Conservation (phyloP, 2,329 filamentous ascomycete species). For the Fusarium palustre region DNA sequence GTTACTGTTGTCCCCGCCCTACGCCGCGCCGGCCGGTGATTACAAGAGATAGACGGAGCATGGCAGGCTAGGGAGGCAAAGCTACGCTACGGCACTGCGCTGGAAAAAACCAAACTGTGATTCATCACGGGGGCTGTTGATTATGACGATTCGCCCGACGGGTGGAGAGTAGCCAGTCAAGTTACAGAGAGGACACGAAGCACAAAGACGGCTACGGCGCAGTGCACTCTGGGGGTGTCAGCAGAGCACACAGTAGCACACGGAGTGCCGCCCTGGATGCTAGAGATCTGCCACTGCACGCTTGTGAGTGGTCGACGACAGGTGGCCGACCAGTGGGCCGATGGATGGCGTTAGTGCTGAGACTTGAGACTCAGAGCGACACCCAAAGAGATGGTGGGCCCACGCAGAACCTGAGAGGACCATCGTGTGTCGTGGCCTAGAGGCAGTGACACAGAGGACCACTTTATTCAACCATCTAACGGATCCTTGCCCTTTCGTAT, state of each 20-base stretch:
- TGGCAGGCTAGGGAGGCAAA: constrained; percentile 36
- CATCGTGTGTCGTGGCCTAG: constrained; percentile 29
- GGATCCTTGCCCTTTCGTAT: constrained; percentile 60
- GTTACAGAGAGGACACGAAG: constrained; percentile 39
- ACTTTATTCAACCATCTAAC: constrained; percentile 60
- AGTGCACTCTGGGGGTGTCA: constrained; percentile 43
- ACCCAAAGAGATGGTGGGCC: constrained; percentile 41
- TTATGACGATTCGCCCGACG: constrained; percentile 45
- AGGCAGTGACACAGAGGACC: constrained; percentile 51
- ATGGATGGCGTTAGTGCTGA: constrained; percentile 51
- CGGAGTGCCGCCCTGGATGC: constrained; percentile 32
- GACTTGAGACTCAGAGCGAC: constrained; percentile 20
- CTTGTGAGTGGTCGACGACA: constrained; percentile 40
- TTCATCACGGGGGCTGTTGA: constrained; percentile 45
- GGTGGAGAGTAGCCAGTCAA: constrained; percentile 39
- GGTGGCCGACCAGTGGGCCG: constrained; percentile 44
- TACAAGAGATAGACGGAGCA: constrained; percentile 8
- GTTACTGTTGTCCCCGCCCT: constrained; percentile 21
- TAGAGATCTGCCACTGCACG: constrained; percentile 34
- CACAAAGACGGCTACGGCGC: constrained; percentile 39
- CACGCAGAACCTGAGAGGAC: constrained; percentile 31
- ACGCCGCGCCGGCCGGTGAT: constrained; percentile 34
- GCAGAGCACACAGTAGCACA: constrained; percentile 40
- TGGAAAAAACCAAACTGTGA: constrained; percentile 32
- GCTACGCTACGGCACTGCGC: constrained; percentile 25